Evolutionary conservation across 2,329 filamentous ascomycete genomes (phyloP), one percentile per base, ranked within the genome.

Genomic region (Clonostachys rhizophaga): DNA sequence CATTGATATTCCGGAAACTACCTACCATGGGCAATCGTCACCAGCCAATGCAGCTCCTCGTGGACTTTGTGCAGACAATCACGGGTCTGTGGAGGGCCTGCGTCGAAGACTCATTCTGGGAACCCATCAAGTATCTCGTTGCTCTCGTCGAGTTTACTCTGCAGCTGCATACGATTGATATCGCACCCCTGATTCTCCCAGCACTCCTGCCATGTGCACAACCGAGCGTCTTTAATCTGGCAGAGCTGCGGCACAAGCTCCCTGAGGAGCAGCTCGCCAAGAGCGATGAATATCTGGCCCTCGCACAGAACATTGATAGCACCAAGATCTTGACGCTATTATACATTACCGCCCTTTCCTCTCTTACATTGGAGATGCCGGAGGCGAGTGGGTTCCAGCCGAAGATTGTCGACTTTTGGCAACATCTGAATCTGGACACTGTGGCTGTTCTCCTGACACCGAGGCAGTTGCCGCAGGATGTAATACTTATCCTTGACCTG

Each of bases 81-180:
- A 74, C 89, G 44, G 71, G 76, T 14, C 63, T 92, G 13, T 92
- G 89, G 87, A 72, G 74, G 14, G 75, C 74, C 17, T 91, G 87
- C 58, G 66, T 84, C 7, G 69, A 77, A 11, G 86, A 91, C 55
- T 71, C 73, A 53, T 70, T 81, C 64, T 81, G 83, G 57, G 69
- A 71, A 11, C 85, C 87, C 0, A 72, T 91, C 39, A 78, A 78
- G 51, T 72, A 89, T 36, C 68, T 92, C 5, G 69, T 87, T 18
- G 78, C 84, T 18, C 69, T 89, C 34, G 59, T 90, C 12, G 72
- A 76, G 12, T 84, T 86, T 51, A 78, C 84, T 1, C 66, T 91
- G 5, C 76, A 81, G 42, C 70, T 81, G 5, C 78, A 88, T 57
- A 78, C 81, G 0, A 69, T 75, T 3, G 70, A 73, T 7, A 75